Base-by-base conservation (phyloP, 495 filamentous ascomycete genomes). In the Trichoderma reesei region DNA sequence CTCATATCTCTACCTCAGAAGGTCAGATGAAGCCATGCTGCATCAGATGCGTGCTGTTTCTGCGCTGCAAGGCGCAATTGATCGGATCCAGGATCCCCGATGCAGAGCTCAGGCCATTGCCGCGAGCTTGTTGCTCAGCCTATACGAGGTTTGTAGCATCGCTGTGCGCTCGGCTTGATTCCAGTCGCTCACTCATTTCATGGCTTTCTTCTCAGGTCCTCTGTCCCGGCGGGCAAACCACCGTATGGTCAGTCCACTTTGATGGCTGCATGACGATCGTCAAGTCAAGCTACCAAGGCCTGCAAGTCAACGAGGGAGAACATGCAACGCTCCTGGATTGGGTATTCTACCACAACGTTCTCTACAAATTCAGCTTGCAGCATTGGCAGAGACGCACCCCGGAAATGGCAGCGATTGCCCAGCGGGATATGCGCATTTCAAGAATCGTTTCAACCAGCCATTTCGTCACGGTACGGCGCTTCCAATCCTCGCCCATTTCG, bases 281-380 rank as follows among this genome's bases (percentile, higher is more conserved):
- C 51, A 56, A 34, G 51, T 56, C 51, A 11, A 56, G 51, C 26
- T 56, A 56, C 18, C 51, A 33, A 34, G 31, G 51, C 51, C 31
- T 34, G 41, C 66, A 7, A 10, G 65, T 13, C 26, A 26, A 26
- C 26, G 61, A 69, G 41, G 41, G 56, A 26, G 70, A 73, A 56
- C 59, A 74, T 18, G 62, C 65, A 38, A 65, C 64, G 20, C 59
- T 77, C 61, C 44, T 73, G 39, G 67, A 74, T 63, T 77, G 74
- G 74, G 70, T 73, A 36, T 71, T 71, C 44, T 75, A 77, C 60
- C 71, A 77, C 56, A 72, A 72, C 63, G 72, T 75, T 7, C 65
- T 73, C 33, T 67, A 69, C 10, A 68, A 68, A 56, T 77, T 77
- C 63, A 71, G 70, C 42, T 62, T 68, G 10, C 65, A 64, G 34